Percentiles rank a stretch among this genome's conserved stretches.
Conservation (phyloP, 2,329 filamentous ascomycete species). For the Lojkania enalia region DNA sequence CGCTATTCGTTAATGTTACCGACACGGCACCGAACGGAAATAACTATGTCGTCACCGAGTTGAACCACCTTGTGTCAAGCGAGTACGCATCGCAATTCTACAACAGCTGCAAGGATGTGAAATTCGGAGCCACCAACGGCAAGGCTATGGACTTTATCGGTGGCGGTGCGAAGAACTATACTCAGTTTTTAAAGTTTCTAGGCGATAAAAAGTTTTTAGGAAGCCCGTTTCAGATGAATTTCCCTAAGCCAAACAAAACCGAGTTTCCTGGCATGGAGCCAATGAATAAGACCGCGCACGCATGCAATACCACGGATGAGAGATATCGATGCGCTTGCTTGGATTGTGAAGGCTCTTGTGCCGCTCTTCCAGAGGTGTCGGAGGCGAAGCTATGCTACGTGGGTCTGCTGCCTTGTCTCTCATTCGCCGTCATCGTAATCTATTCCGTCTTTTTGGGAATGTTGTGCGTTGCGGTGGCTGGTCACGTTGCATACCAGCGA, state of each 20-base stretch:
- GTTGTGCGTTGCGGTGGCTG: conserved; percentile 67
- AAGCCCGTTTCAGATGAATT: conserved; percentile 98
- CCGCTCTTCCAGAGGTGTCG: conserved; percentile 72
- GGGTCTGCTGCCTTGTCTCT: conserved; percentile 86
- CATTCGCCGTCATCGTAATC: conserved; percentile 85
- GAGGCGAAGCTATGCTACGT: conserved; percentile 75
- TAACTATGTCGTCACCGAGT: conserved; percentile 76
- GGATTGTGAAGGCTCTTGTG: conserved; percentile 86
- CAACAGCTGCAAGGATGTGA: conserved; percentile 98
- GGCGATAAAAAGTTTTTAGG: conserved; percentile 89
- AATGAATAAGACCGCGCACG: conserved; percentile 72
- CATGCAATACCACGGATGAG: conserved; percentile 87
- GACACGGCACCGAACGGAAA: conserved; percentile 64
- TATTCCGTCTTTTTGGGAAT: conserved; percentile 77
- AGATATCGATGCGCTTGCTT: conserved; percentile 89
- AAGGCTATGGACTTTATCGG: conserved; percentile 96
- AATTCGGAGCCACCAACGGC: conserved; percentile 91
- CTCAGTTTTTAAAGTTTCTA: conserved; percentile 84
- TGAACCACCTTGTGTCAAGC: conserved; percentile 86
- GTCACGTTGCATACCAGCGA: conserved; percentile 74
- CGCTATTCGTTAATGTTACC: conserved; percentile 91
- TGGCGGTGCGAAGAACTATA: conserved; percentile 89
- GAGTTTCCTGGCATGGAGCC: conserved; percentile 71
- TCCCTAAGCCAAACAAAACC: conserved; percentile 64
- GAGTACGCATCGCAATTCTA: conserved; percentile 88